Percentiles rank a stretch among this genome's conserved stretches.
These are phyloP conservation scores for Candida tammaniensis DNA, from an alignment of 805 yeast species.

Conservation along the genomic window DNA sequence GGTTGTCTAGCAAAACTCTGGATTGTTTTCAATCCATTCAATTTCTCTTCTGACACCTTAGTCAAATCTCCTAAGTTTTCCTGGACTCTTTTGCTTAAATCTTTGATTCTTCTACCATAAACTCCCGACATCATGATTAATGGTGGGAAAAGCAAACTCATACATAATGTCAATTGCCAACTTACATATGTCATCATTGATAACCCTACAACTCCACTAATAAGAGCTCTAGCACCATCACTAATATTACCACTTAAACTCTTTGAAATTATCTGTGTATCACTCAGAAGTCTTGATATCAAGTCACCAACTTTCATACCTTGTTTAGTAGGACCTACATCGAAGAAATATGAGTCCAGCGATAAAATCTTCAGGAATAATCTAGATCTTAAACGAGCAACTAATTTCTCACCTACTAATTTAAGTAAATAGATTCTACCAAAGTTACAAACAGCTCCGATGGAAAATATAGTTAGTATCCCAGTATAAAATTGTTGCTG, in stretches of 20 bases:
- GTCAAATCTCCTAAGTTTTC: conserved; percentile 82
- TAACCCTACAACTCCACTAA: conserved; percentile 82
- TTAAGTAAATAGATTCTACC: conserved; percentile 76
- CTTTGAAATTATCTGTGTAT: conserved; percentile 82
- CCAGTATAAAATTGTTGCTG: conserved; percentile 61
- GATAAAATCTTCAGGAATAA: conserved; percentile 72
- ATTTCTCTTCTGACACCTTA: conserved; percentile 87
- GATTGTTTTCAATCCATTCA: conserved; percentile 80
- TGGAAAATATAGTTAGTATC: conserved; percentile 57
- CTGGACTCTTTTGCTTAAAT: conserved; percentile 73
- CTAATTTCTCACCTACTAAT: conserved; percentile 81
- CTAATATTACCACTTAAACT: conserved; percentile 85
- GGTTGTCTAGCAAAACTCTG: conserved; percentile 88
- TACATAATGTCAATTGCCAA: conserved; percentile 75
- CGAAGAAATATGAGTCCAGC: conserved; percentile 89
- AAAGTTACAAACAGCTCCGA: conserved; percentile 78
- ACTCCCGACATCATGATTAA: conserved; percentile 73
- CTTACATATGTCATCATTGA: conserved; percentile 90
- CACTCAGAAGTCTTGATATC: conserved; percentile 83
- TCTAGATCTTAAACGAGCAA: conserved; percentile 77
- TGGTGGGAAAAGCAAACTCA: conserved; percentile 82
- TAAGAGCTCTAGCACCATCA: conserved; percentile 84
- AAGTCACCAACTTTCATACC: conserved; percentile 82
- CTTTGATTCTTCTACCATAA: conserved; percentile 78
- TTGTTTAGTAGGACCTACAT: conserved; percentile 54